Base-by-base conservation (phyloP, 257 asterid species). In the Buddleja alternifolia region DNA sequence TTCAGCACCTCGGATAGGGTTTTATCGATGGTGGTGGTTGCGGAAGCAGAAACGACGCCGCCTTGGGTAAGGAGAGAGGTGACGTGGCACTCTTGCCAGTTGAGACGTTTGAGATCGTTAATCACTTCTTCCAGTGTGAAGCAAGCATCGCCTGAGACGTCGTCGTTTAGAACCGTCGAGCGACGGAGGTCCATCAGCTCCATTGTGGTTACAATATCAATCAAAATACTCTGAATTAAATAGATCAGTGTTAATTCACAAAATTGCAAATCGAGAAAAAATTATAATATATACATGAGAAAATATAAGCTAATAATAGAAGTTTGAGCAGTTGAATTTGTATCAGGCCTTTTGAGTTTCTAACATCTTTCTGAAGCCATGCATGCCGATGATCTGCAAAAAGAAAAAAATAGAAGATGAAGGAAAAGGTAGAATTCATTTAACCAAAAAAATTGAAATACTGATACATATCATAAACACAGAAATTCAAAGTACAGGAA, bases 61-160 rank as follows among this genome's bases (percentile, higher is more conserved):
- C 84, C 76, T 24, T 58, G 72, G 53, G 76, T 81, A 72, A 71
- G 72, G 56, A 89, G 71, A 56, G 95, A 89, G 71, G 92, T 84
- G 74, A 80, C 75, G 71, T 87, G 84, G 73, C 95, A 89, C 75
- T 87, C 95, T 0, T 83, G 74, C 97, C 97, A 89, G 41, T 82
- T 64, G 66, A 87, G 87, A 55, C 11, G 63, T 46, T 80, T 81
- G 62, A 91, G 82, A 73, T 85, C 88, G 50, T 60, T 57, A 64
- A 73, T 71, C 58, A 81, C 91, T 47, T 80, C 90, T 40, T 81
- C 62, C 51, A 85, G 62, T 10, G 82, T 32, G 44, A 84, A 45
- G 54, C 67, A 8, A 8, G 87, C 89, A 16, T 57, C 78, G 0
- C 79, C 80, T 3, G 93, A 82, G 1, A 84, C 75, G 74, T 52